Conservation (phyloP, 148 eudicot genomes). For the Chenopodium quinoa region DNA sequence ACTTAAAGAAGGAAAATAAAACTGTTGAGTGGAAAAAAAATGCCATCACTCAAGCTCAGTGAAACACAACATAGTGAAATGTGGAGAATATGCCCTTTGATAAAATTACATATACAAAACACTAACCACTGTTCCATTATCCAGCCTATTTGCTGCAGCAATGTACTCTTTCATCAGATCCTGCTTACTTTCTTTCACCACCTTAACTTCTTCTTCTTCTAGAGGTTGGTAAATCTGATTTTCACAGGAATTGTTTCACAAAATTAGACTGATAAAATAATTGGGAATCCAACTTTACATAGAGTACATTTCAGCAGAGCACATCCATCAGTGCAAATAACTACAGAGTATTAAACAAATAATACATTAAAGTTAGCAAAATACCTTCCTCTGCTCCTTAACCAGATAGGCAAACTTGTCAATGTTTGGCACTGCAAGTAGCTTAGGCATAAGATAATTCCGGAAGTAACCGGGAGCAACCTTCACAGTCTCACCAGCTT, state of each 20-base stretch:
- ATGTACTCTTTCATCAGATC: constrained; percentile 58
- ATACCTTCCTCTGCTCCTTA: constrained; percentile 87
- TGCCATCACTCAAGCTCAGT: not conserved
- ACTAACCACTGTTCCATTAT: constrained; percentile 60
- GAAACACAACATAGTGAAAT: not conserved
- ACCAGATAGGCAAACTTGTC: constrained; percentile 75
- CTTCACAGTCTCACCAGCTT: constrained; percentile 88
- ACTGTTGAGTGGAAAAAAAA: not conserved
- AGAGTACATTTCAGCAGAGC: not conserved
- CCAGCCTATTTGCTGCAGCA: constrained; percentile 63
- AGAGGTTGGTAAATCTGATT: constrained; percentile 65
- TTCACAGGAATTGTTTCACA: not conserved
- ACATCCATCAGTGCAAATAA: not conserved
- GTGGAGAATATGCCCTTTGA: no score
- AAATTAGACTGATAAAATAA: constrained; percentile 5
- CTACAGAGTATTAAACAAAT: not conserved
- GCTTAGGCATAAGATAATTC: constrained; percentile 89
- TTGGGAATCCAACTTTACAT: not conserved
- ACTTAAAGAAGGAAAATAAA: no score
- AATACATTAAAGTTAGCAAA: constrained; percentile 3
- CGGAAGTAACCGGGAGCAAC: constrained; percentile 94
- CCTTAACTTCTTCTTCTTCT: constrained; percentile 84
- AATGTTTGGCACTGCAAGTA: constrained; percentile 90
- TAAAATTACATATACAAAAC: not conserved
- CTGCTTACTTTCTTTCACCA: constrained; percentile 53